Evolutionary conservation across 2,329 filamentous ascomycete genomes (phyloP).

Genomic region (Cytospora mali): DNA sequence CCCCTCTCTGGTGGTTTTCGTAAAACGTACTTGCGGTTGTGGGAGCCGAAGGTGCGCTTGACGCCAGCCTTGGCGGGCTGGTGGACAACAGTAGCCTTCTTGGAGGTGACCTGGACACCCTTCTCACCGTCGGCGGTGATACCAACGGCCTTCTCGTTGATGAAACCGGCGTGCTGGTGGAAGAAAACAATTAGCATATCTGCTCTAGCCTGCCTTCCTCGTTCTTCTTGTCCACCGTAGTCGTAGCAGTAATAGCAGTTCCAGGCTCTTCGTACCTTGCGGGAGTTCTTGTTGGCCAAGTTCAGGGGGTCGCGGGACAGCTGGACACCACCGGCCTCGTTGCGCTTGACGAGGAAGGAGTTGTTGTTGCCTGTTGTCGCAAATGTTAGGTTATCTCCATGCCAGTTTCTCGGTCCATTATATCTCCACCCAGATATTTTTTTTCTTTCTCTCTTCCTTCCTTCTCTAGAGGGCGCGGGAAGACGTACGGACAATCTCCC

Average conservation of each 20-base stretch:
- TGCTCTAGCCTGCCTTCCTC: neutral
- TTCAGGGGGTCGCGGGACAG: constrained; percentile 96
- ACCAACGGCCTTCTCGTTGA: constrained; percentile 92
- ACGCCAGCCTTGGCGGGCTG: constrained; percentile 70
- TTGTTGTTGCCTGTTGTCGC: constrained; percentile 75
- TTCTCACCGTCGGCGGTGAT: constrained; percentile 76
- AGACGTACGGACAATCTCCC: constrained; percentile 90
- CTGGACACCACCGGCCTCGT: constrained; percentile 74
- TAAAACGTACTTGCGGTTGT: constrained; percentile 80
- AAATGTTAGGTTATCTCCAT: constrained; percentile 20
- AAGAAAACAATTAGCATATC: constrained; percentile 39
- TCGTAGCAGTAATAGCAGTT: too few species aligned
- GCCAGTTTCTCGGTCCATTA: constrained; percentile 7
- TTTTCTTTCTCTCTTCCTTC: too few species aligned
- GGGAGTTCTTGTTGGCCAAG: constrained; percentile 85
- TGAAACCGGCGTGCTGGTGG: constrained; percentile 81
- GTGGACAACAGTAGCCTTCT: constrained; percentile 74
- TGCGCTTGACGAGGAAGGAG: constrained; percentile 90
- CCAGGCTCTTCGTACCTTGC: constrained; percentile 68
- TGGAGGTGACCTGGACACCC: constrained; percentile 78
- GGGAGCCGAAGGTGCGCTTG: constrained; percentile 69
- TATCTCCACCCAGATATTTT: neutral
- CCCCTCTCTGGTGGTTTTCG: constrained; percentile 34
- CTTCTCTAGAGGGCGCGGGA: constrained; percentile 14
- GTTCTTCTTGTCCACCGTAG: neutral